phyloP scores from a whole-genome alignment of 768 basidiomycete genomes.

The Kondoa subrosea region DNA sequence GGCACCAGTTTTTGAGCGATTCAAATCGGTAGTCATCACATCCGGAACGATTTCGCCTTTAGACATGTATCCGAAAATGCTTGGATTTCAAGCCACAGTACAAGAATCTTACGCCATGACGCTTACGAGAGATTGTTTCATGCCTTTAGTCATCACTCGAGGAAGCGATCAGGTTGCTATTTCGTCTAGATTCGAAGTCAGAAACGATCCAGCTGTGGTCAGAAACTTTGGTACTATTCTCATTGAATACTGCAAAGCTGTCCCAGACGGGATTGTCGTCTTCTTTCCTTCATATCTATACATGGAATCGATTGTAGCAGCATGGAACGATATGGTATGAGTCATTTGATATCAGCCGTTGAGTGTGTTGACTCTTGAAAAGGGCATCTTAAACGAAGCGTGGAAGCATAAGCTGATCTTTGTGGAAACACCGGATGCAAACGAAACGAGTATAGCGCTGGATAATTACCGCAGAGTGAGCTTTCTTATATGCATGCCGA shows the following conservation, averaged over 20 bases:
- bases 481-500: neutral
- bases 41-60: conserved; percentile 95
- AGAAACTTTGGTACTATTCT: conserved; percentile 97
- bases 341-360: neutral
- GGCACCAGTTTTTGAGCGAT: conserved; percentile 92
- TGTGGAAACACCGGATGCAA: conserved; percentile 96
- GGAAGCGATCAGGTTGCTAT: conserved; percentile 98
- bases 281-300: conserved; percentile 99
- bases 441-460: conserved; percentile 91
- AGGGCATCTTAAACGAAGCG: conserved; percentile 54
- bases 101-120: conserved; percentile 98
- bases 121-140: conserved; percentile 81
- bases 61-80: conserved; percentile 99
- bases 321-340: conserved; percentile 99
- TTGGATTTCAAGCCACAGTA: conserved; percentile 90
- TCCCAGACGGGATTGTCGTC: conserved; percentile 94
- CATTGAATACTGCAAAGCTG: conserved; percentile 91
- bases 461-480: conserved; percentile 85
- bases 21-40: conserved; percentile 94
- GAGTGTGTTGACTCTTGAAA: neutral
- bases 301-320: conserved; percentile 98
- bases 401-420: conserved; percentile 99
- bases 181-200: conserved; percentile 92
- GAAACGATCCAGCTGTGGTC: conserved; percentile 97
- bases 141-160: conserved; percentile 91